Percentiles rank a stretch among this genome's conserved stretches.
These are phyloP conservation scores for Lolium perenne DNA, from an alignment of 176 grass and related monocot genomes.

Conservation along the genomic window DNA sequence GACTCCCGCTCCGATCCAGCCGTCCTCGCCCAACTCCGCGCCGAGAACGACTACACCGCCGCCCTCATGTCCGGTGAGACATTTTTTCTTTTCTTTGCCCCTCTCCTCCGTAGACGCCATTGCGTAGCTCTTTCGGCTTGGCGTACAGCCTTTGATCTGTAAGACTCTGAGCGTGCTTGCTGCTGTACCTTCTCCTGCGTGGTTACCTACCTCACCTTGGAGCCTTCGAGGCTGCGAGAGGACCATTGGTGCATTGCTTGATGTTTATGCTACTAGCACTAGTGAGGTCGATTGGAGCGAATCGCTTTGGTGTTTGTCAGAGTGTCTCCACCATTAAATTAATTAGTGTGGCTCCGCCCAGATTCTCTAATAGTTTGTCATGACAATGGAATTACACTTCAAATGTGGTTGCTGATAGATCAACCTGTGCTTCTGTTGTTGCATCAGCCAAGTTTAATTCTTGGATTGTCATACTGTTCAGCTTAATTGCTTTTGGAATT, in stretches of 20 bases:
- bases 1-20: conserved; percentile 71
- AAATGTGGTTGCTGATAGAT: background rate
- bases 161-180: background rate
- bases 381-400: background rate
- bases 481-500: background rate
- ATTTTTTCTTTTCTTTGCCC: background rate
- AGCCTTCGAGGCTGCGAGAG: background rate
- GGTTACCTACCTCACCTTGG: background rate
- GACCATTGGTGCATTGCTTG: background rate
- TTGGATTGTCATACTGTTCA: conserved; percentile 1
- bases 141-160: background rate
- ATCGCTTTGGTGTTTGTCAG: conserved; percentile 1
- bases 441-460: background rate
- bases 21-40: conserved; percentile 70
- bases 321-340: background rate
- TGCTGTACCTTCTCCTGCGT: background rate
- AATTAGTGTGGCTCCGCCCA: background rate
- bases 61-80: conserved; percentile 65
- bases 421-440: background rate
- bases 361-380: background rate
- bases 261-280: background rate
- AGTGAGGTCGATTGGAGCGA: background rate
- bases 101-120: background rate
- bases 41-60: conserved; percentile 79
- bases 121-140: background rate